A percentile compares a stretch with the other conserved stretches of the same genome.
Conservation (phyloP, 306 rosid genomes). For the Gynostemma pentaphyllum region DNA sequence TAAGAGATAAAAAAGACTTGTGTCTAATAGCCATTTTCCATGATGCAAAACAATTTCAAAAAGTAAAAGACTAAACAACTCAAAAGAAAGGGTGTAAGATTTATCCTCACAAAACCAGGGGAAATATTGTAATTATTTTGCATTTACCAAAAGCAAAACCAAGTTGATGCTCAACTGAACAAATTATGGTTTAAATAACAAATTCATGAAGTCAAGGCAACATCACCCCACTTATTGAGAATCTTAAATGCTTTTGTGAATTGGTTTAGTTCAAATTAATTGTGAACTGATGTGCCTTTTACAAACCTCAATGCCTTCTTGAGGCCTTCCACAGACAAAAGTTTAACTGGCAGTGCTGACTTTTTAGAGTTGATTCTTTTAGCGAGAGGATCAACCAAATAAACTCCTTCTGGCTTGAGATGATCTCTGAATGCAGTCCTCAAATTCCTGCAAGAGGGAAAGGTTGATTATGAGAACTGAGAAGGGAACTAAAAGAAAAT, state of each 20-base stretch:
- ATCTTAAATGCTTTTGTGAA: not conserved
- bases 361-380: slow-evolving; percentile 36
- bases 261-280: not conserved
- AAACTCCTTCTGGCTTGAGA: slow-evolving; percentile 60
- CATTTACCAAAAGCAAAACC: not conserved
- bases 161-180: not conserved
- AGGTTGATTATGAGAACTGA: no score
- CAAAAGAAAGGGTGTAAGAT: not conserved
- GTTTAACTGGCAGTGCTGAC: slow-evolving; percentile 37
- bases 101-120: no score
- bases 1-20: no score
- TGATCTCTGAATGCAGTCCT: slow-evolving; percentile 53
- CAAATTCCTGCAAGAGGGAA: slow-evolving; percentile 76
- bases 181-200: not conserved
- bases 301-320: slow-evolving; percentile 79
- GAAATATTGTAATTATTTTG: not conserved
- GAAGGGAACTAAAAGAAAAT: slow-evolving; percentile 10
- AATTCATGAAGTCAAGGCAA: not conserved
- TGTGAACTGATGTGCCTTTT: not conserved
- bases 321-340: slow-evolving; percentile 68
- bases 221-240: not conserved
- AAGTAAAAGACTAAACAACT: not conserved
- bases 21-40: no score
- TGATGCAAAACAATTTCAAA: no score
- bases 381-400: slow-evolving; percentile 63